Evolutionary conservation across 805 yeast genomes (phyloP).

Genomic region (Maudiozyma serrabonitensis): DNA sequence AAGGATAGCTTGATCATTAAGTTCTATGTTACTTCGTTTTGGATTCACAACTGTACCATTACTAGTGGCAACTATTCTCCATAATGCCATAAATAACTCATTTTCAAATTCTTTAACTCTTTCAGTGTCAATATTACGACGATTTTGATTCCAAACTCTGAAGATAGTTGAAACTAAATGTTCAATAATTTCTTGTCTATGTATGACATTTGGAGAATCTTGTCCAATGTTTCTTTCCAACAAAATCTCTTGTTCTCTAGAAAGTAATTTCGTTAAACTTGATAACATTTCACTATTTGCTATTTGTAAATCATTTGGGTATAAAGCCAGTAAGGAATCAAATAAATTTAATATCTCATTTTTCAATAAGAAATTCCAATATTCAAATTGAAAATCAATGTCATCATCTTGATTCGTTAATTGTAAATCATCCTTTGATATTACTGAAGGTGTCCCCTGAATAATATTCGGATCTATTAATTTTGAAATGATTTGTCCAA

Average conservation of each 20-base stretch:
- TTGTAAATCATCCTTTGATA: constrained; percentile 19
- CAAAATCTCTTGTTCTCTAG: constrained; percentile 28
- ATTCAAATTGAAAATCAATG: constrained; percentile 14
- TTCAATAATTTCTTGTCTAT: constrained; percentile 14
- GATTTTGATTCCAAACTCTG: constrained; percentile 15
- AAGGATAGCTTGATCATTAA: constrained; percentile 19
- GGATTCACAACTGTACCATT: not conserved
- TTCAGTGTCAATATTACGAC: constrained; percentile 8
- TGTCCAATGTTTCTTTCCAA: constrained; percentile 18
- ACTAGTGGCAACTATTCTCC: constrained; percentile 38
- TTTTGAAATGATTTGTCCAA: constrained; percentile 15
- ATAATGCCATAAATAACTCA: constrained; percentile 41
- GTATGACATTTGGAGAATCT: constrained; percentile 12
- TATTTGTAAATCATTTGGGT: constrained; percentile 11
- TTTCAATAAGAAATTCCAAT: constrained; percentile 27
- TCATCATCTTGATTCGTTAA: not conserved
- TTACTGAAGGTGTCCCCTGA: constrained; percentile 19
- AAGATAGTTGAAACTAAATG: constrained; percentile 13
- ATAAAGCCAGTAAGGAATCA: constrained; percentile 32
- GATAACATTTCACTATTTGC: constrained; percentile 17
- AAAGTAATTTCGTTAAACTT: constrained; percentile 20
- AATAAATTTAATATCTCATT: constrained; percentile 39
- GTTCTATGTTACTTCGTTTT: constrained; percentile 6
- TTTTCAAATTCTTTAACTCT: constrained; percentile 28
- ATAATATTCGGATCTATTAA: constrained; percentile 14